A percentile compares a stretch with the other conserved stretches of the same genome.
These are phyloP conservation scores for Nidularia sp. DNA, from an alignment of 768 basidiomycete genomes.

Conservation along the genomic window DNA sequence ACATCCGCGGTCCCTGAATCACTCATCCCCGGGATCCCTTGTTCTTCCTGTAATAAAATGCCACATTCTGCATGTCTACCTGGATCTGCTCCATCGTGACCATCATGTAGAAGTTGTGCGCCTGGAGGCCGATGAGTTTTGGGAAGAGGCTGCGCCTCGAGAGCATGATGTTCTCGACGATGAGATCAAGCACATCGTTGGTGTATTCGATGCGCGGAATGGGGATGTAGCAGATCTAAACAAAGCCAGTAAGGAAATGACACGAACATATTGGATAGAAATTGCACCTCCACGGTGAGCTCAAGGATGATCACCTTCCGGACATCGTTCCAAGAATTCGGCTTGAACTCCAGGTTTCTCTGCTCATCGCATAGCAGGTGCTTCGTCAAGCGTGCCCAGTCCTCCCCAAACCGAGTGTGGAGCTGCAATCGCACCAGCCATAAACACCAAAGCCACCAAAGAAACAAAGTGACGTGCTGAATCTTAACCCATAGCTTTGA, in stretches of 20 bases:
- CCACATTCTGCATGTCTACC: slow-evolving; percentile 90
- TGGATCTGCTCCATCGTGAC: slow-evolving; percentile 83
- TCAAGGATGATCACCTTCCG: slow-evolving; percentile 77
- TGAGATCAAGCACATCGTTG: slow-evolving; percentile 1
- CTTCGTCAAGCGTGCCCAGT: slow-evolving; percentile 76
- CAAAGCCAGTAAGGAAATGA: background rate
- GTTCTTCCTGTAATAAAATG: slow-evolving; percentile 89
- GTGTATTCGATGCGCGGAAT: slow-evolving; percentile 2
- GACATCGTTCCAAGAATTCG: slow-evolving; percentile 84
- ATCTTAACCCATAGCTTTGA: slow-evolving; percentile 81
- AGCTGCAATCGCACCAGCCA: background rate
- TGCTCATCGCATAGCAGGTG: slow-evolving; percentile 82
- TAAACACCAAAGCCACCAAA: background rate
- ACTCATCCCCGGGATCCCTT: slow-evolving; percentile 68
- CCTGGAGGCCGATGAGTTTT: slow-evolving; percentile 62
- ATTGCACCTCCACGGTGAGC: slow-evolving; percentile 45
- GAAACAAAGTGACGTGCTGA: slow-evolving; percentile 33
- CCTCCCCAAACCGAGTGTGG: slow-evolving; percentile 43
- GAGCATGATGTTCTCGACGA: slow-evolving; percentile 63
- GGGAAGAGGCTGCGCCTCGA: slow-evolving; percentile 61
- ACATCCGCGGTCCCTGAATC: slow-evolving; percentile 88
- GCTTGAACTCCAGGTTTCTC: slow-evolving; percentile 85
- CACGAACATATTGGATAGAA: too few species aligned
- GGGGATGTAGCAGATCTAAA: slow-evolving; percentile 54
- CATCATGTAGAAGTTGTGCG: slow-evolving; percentile 77